Percentiles rank a stretch among this genome's conserved stretches.
Conservation (phyloP, 805 yeast genomes). For the Candida ipomoeae region DNA sequence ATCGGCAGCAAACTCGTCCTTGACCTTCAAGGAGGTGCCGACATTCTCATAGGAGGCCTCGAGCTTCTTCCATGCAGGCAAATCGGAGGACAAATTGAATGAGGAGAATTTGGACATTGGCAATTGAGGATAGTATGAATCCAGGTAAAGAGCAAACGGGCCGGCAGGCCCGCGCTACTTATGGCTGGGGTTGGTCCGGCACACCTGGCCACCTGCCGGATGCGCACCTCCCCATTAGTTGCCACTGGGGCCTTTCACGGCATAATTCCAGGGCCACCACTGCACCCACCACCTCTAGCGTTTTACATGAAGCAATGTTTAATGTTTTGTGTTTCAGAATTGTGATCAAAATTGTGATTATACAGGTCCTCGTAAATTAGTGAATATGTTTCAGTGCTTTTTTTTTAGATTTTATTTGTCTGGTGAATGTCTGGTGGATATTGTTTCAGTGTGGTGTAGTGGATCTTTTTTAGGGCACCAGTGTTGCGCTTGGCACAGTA, state of each 20-base stretch:
- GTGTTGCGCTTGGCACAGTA: too few relatives aligned
- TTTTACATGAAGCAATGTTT: too few relatives aligned
- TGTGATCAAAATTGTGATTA: neutral
- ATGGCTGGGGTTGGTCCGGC: conserved; percentile 4
- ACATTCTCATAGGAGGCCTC: conserved; percentile 63
- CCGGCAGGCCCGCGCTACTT: conserved; percentile 2
- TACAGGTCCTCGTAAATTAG: too few relatives aligned
- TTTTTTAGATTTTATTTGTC: too few relatives aligned
- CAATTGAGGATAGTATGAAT: conserved; percentile 1
- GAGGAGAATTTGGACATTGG: conserved; percentile 18
- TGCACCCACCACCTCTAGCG: too few relatives aligned
- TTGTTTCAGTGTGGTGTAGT: too few relatives aligned
- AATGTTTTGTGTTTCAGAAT: too few relatives aligned
- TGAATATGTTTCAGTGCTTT: too few relatives aligned
- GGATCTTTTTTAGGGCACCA: too few relatives aligned
- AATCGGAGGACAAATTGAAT: conserved; percentile 62
- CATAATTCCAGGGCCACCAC: neutral
- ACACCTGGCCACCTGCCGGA: conserved; percentile 2
- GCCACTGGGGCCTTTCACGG: conserved; percentile 1
- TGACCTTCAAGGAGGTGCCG: conserved; percentile 70
- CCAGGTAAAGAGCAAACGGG: neutral
- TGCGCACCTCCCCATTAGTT: neutral
- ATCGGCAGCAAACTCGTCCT: conserved; percentile 74
- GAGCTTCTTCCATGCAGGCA: conserved; percentile 81
- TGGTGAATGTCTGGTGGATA: too few relatives aligned